Evolutionary conservation across 331 rosid genomes (phyloP).

Genomic region (Quercus phellos): DNA sequence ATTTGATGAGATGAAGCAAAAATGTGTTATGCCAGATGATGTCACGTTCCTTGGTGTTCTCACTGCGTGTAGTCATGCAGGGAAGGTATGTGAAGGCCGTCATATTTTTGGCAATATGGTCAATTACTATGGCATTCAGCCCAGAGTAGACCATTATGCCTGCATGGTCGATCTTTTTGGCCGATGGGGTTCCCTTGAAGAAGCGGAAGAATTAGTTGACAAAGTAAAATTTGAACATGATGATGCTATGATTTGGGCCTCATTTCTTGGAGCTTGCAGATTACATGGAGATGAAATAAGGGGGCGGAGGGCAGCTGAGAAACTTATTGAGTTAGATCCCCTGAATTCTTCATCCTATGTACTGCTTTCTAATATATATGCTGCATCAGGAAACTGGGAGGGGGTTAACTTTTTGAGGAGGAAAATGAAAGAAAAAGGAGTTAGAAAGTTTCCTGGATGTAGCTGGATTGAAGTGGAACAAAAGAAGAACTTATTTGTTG

Average conservation of each 20-base stretch:
- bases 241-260: constrained; percentile 73
- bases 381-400: constrained; percentile 75
- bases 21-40: constrained; percentile 56
- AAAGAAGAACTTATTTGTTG: constrained; percentile 49
- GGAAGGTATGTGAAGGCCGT: constrained; percentile 61
- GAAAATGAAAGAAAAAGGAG: constrained; percentile 62
- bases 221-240: constrained; percentile 35
- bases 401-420: constrained; percentile 57
- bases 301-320: constrained; percentile 64
- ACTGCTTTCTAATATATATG: constrained; percentile 60
- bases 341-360: constrained; percentile 69
- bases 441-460: constrained; percentile 66
- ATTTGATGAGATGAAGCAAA: constrained; percentile 55
- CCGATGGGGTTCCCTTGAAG: constrained; percentile 77
- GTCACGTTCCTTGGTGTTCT: constrained; percentile 91
- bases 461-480: constrained; percentile 74
- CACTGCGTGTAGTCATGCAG: constrained; percentile 88
- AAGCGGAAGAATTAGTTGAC: constrained; percentile 63
- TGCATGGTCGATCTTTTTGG: constrained; percentile 90
- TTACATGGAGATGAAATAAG: constrained; percentile 80
- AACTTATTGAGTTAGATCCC: constrained; percentile 62
- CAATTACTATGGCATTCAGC: constrained; percentile 38
- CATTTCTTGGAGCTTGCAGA: constrained; percentile 76
- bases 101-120: constrained; percentile 51
- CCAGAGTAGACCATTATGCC: constrained; percentile 63